Conservation (phyloP, 805 yeast species). For the Suhomyces pyralidae region DNA sequence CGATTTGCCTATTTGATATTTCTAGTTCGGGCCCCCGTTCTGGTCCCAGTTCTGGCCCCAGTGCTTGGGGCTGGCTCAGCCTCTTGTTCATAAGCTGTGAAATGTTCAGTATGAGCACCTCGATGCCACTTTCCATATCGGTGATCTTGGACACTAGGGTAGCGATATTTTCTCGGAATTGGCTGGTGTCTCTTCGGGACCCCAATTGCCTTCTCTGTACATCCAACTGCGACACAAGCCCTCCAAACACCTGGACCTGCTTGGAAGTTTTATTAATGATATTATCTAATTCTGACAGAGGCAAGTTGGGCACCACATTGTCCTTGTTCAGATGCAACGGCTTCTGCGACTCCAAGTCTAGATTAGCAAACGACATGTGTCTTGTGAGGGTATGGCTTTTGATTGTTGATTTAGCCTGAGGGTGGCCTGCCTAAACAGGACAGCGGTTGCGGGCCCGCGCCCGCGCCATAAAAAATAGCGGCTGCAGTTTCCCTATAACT, state of each 20-base stretch:
- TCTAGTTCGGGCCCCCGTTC: conserved; percentile 24
- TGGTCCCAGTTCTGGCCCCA: conserved; percentile 18
- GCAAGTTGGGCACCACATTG: background rate
- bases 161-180: conserved; percentile 36
- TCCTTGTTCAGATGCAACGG: conserved; percentile 8
- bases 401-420: background rate
- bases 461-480: background rate
- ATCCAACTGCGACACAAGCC: conserved; percentile 49
- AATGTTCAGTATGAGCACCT: conserved; percentile 25
- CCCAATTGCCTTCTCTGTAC: conserved; percentile 51
- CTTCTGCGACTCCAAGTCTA: conserved; percentile 49
- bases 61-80: conserved; percentile 15
- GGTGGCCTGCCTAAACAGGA: background rate
- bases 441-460: background rate
- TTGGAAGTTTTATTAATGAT: conserved; percentile 35
- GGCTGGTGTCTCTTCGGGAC: conserved; percentile 44
- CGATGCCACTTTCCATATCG: conserved; percentile 31
- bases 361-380: conserved; percentile 53
- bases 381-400: background rate
- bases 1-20: conserved; percentile 38
- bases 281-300: conserved; percentile 28
- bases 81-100: conserved; percentile 25
- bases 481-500: background rate
- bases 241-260: conserved; percentile 46
- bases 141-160: conserved; percentile 28